Conservation (phyloP, 148 eudicot species). For the Polygonum aviculare region DNA sequence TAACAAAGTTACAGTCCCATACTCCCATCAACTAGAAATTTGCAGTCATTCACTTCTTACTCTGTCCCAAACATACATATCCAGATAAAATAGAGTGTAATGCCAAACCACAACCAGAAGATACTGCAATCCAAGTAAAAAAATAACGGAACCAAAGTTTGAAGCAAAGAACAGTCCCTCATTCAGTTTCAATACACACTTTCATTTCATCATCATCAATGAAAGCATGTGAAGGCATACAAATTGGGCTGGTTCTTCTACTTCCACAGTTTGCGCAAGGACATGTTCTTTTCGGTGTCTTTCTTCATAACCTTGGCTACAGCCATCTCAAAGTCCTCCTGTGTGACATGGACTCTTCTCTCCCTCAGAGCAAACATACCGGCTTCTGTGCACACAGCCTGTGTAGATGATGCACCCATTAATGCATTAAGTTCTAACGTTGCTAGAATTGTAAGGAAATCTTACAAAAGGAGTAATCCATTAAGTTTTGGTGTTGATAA, state of each 20-base stretch:
- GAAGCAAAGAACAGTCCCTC: not conserved
- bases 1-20: not conserved
- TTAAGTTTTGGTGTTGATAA: not conserved
- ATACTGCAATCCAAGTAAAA: not conserved
- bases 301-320: slow-evolving; percentile 75
- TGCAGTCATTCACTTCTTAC: not conserved
- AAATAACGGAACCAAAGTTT: not conserved
- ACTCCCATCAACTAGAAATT: not conserved
- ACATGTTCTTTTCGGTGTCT: slow-evolving; percentile 64
- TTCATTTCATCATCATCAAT: not conserved
- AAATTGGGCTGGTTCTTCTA: slow-evolving; percentile 12
- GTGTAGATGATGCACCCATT: slow-evolving; percentile 4
- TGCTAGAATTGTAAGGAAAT: too few species aligned
- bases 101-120: not conserved
- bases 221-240: not conserved
- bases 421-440: not conserved
- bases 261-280: slow-evolving; percentile 61
- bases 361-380: slow-evolving; percentile 68
- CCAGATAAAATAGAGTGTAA: not conserved
- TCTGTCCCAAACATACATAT: not conserved
- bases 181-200: not conserved
- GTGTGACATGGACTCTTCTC: slow-evolving; percentile 66
- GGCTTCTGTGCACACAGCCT: slow-evolving; percentile 70
- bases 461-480: not conserved
- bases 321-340: slow-evolving; percentile 68